Base-by-base conservation (phyloP, 306 rosid species). In the Geum urbanum region DNA sequence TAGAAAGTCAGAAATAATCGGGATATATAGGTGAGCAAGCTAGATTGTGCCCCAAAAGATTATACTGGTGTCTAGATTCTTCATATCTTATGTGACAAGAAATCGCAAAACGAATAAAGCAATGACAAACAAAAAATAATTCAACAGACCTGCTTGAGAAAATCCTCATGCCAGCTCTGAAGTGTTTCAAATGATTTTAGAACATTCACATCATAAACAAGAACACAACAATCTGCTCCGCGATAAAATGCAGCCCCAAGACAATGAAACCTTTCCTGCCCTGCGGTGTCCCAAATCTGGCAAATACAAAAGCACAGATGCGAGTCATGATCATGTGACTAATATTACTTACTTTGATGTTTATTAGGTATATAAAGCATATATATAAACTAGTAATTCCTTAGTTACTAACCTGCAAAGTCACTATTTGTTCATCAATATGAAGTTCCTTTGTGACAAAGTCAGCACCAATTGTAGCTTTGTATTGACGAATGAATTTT, bases 241-340 rank as follows among this genome's bases (percentile, higher is more conserved):
- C 98, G 79, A 45, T 88, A 92, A 81, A 90, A 92, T 62, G 97
- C 96, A 63, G 90, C 83, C 0, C 97, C 96, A 24, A 90, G 83
- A 78, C 97, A 85, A 24, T 90, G 96, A 45, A 92, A 92, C 85
- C 92, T 85, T 67, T 92, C 98, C 49, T 90, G 97, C 18, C 98
- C 98, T 57, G 98, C 98, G 5, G 98, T 92, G 75, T 92, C 98
- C 98, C 98, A 92, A 77, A 92, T 84, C 98, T 92, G 77, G 82
- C 75, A 69, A 0, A 76, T 18, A 13, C 35, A 66, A 57, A 15
- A 45, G 61, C 63, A 66, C 39, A 55, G 57, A 69, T 37, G 61
- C 12, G 9, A 9, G 32, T 27, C 32, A 69, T 37, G 61, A 2
- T 27, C 32, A 69, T 37, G 61, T 16, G 9, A 9, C 69, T 14